phyloP scores from a whole-genome alignment of 176 grass and related monocot genomes.

The Tillandsia fasciculata region DNA sequence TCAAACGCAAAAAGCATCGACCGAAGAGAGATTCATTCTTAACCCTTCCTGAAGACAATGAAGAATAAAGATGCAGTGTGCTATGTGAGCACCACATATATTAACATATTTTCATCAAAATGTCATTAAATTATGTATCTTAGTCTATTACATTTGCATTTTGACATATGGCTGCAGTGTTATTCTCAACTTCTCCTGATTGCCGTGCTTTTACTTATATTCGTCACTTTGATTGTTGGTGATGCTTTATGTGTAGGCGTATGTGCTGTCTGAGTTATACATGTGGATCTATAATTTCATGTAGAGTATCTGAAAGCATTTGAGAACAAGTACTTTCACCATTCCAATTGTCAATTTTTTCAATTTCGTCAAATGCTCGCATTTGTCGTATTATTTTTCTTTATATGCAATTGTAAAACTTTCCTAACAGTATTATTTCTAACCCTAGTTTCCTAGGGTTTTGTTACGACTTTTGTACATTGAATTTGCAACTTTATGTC shows the following conservation, averaged over 20 bases:
- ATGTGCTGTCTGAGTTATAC: not conserved
- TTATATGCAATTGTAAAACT: no score
- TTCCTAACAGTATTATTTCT: no score
- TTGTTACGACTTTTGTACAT: no score
- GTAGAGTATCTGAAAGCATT: no score
- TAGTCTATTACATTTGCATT: not conserved
- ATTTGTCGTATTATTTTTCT: no score
- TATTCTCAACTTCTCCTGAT: not conserved
- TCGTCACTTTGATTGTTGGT: not conserved
- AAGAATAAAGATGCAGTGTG: not conserved
- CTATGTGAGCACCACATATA: not conserved
- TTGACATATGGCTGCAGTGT: not conserved
- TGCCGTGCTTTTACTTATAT: not conserved
- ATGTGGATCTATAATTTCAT: no score
- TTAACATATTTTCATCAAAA: not conserved
- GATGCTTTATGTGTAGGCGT: not conserved
- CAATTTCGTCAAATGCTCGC: no score
- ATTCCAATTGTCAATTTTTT: no score
- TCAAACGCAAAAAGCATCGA: constrained; percentile 72
- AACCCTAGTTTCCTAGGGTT: no score
- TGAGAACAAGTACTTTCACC: no score
- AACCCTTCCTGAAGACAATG: constrained; percentile 36
- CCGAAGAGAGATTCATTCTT: constrained; percentile 59
- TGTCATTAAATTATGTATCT: not conserved
- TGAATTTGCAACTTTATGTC: no score